A percentile compares a stretch with the other conserved stretches of the same genome.
Conservation (phyloP, 2,329 filamentous ascomycete species). For the Verticillium nubilum region DNA sequence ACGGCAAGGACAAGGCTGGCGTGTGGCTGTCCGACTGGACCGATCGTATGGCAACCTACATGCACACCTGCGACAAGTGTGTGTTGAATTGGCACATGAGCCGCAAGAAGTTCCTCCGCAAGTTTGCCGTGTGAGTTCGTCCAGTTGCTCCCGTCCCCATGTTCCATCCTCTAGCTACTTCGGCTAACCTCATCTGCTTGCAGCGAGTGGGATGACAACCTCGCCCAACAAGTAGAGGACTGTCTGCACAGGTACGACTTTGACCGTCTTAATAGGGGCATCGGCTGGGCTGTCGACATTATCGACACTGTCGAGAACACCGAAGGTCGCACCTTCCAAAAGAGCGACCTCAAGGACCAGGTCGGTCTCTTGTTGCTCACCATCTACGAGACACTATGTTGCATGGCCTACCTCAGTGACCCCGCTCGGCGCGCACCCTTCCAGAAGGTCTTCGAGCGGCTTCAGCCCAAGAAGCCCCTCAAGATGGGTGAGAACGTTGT, state of each 20-base stretch:
- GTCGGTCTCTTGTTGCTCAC: conserved; percentile 63
- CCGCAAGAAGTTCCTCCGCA: conserved; percentile 56
- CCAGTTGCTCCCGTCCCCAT: conserved; percentile 11
- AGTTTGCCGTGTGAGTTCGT: conserved; percentile 51
- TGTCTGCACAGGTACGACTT: conserved; percentile 58
- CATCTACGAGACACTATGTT: conserved; percentile 85
- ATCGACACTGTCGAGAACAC: conserved; percentile 44
- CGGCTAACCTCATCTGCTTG: neutral
- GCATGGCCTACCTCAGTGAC: conserved; percentile 66
- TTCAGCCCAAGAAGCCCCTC: conserved; percentile 74
- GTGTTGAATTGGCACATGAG: conserved; percentile 69
- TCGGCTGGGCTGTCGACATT: conserved; percentile 49
- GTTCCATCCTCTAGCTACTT: neutral
- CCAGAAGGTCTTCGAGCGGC: conserved; percentile 74
- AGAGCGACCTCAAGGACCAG: conserved; percentile 38
- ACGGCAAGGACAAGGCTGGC: conserved; percentile 54
- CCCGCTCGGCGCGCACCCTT: conserved; percentile 55
- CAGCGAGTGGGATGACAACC: conserved; percentile 43
- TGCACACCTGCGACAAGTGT: conserved; percentile 64
- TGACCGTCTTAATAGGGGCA: conserved; percentile 52
- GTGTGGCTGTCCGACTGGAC: conserved; percentile 57
- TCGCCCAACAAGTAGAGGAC: conserved; percentile 44
- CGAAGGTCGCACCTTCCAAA: conserved; percentile 39
- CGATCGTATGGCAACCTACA: conserved; percentile 47
- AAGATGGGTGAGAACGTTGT: conserved; percentile 67